Evolutionary conservation across 345 rosid species (phyloP), one percentile per base, ranked within the genome.

Genomic region (Citrus reticulata): DNA sequence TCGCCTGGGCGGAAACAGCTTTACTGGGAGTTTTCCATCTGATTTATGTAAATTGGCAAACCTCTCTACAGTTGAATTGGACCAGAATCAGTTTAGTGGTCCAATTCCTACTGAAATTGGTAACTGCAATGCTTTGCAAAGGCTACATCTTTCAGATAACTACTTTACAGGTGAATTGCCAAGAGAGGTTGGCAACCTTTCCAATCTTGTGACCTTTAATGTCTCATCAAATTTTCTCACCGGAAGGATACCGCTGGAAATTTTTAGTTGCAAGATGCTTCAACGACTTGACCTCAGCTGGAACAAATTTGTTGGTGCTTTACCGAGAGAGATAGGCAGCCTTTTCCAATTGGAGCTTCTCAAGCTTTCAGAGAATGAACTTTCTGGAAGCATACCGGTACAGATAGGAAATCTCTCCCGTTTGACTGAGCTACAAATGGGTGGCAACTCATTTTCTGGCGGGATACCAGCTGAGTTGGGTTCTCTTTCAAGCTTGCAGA

Each of bases 341-440:
- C 93, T 95, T 67, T 86, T 86, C 73, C 92, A 91, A 70, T 82
- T 95, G 85, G 99, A 95, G 93, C 93, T 92, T 77, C 92, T 95
- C 73, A 87, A 84, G 92, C 93, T 95, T 29, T 95, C 99, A 2
- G 90, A 91, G 7, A 95, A 93, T 73, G 75, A 82, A 66, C 78
- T 95, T 25, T 85, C 91, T 0, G 98, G 93, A 17, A 24, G 29
- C 46, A 83, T 95, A 70, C 98, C 97, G 0, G 68, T 80, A 67
- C 77, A 81, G 72, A 46, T 95, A 6, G 95, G 98, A 77, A 92
- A 88, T 20, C 85, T 95, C 63, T 74, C 85, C 32, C 93, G 84
- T 71, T 84, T 95, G 73, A 92, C 95, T 2, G 97, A 89, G 79
- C 76, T 95, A 71, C 97, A 95, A 85, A 90, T 95, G 95, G 98